Evolutionary conservation across 2,329 filamentous ascomycete species (phyloP).

Genomic region (Hypoxylon sp.): DNA sequence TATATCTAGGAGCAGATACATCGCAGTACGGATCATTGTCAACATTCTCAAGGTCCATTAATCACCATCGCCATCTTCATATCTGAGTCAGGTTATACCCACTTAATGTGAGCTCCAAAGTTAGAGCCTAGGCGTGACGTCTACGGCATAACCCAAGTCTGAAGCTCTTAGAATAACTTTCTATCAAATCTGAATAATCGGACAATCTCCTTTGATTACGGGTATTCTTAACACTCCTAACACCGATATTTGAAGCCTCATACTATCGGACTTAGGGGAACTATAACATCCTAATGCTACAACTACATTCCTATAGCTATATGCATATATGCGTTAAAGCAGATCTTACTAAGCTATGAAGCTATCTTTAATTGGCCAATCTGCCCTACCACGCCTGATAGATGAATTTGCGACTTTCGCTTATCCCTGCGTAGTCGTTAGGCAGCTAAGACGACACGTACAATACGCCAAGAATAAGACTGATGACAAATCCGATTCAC

Average conservation of each 20-base stretch:
- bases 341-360: not conserved
- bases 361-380: not conserved
- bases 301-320: not conserved
- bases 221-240: constrained; percentile 1
- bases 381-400: not conserved
- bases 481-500: constrained; percentile 10
- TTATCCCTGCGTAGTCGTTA: not conserved
- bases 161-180: not conserved
- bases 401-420: not conserved
- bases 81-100: not conserved
- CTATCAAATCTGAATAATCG: constrained; percentile 1
- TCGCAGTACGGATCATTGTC: not conserved
- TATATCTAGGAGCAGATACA: not conserved
- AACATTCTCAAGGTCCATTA: not conserved
- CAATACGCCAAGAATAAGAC: not conserved
- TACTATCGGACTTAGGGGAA: constrained; percentile 12
- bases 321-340: not conserved
- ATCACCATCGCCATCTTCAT: not conserved
- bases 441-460: not conserved
- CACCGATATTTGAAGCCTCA: constrained; percentile 2
- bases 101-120: not conserved
- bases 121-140: not conserved
- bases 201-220: not conserved
- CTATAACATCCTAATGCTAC: not conserved
- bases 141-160: not conserved